Evolutionary conservation across 805 yeast species (phyloP).

Genomic region (Spathaspora boniae): DNA sequence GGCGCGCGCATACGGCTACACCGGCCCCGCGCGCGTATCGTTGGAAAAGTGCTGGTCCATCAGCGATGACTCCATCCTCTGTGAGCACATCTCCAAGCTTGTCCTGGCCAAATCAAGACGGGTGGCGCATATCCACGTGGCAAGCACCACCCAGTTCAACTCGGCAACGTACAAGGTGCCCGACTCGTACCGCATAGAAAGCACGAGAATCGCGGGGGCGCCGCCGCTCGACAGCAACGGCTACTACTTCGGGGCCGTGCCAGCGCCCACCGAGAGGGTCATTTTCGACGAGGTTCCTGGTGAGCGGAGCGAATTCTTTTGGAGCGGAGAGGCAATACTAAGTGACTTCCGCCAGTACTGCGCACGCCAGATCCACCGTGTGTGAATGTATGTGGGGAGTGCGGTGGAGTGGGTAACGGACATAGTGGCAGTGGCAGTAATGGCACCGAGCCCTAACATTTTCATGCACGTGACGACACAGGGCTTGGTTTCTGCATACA

Average conservation of each 20-base stretch:
- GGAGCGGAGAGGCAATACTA: no score
- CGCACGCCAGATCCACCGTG: no score
- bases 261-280: no score
- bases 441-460: no score
- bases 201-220: conserved; percentile 1
- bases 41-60: conserved; percentile 31
- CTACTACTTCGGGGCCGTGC: conserved; percentile 2
- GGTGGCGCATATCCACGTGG: conserved; percentile 14
- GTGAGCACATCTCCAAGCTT: conserved; percentile 13
- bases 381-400: no score
- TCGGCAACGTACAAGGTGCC: conserved; percentile 19
- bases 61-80: conserved; percentile 22
- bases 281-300: no score
- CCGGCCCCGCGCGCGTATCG: conserved; percentile 10
- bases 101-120: conserved; percentile 1
- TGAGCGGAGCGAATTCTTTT: no score
- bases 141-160: conserved; percentile 15
- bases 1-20: conserved; percentile 5
- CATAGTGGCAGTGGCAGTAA: no score
- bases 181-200: conserved; percentile 9
- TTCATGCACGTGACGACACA: no score
- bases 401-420: no score
- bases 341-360: no score
- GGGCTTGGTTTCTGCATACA: no score
- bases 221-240: conserved; percentile 1